Evolutionary conservation across 768 basidiomycete species (phyloP), one percentile per base, ranked within the genome.

Genomic region (Pisolithus sp.): DNA sequence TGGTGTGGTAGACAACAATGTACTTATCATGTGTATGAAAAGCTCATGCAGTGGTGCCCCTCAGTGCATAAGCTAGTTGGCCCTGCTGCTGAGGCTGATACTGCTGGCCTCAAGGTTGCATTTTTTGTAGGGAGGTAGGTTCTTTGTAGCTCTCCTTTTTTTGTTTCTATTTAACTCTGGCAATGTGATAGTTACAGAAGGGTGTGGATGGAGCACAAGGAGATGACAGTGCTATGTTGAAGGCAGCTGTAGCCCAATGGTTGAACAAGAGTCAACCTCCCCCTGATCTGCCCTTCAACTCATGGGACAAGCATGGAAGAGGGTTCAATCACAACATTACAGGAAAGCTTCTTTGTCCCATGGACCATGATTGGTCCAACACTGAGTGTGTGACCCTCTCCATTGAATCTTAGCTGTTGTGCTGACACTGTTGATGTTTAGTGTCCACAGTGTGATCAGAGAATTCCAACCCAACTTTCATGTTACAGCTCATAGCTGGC

Each of bases 331-430:
- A 60, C 6, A 39, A 58, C 2, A 12, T 37, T 15, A 60, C 57
- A 0, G 59, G 54, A 7, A 2, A 20, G 4, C 40, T 60, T 2
- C 39, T 60, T 7, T 56, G 53, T 23, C 59, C 54, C 0, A 42
- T 55, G 1, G 57, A 60, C 28, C n/a, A 58, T 30, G 13, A 58
- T 18, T 60, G 59, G 59, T 15, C 10, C 20, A 51, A 59, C 13
- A 2, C 31, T 1, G 4, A n/a, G 51, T 57, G 45, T 21, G 20
- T 28, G 24, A 36, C 13, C 45, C 17, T 17, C 30, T 5, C 17
- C 2, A 5, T 5, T 31, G n/a, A 13, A 21, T 28, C 10, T 38
- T 9, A 13, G 18, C 40, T 4, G 18, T 18, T 24, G 17, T 53
- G 4, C 47, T 13, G 13, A 31, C 7, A 15, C n/a, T 37, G 10